phyloP scores from a whole-genome alignment of 1,284 basidiomycete species.

The Melampsora medusae region DNA sequence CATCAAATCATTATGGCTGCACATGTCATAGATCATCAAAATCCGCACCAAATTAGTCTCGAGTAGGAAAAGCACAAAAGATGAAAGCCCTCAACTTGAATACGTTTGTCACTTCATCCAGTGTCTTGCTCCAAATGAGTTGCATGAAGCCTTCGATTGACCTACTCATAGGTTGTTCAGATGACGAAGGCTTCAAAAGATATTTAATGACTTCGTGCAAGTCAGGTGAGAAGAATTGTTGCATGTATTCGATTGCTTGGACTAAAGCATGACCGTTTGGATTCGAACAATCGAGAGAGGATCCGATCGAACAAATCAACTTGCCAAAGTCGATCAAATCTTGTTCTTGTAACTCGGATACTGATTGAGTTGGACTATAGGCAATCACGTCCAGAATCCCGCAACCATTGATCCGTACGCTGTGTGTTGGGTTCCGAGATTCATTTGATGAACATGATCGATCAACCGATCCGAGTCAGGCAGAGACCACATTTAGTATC shows the following conservation, averaged over 20 bases:
- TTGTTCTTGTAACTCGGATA: conserved; percentile 69
- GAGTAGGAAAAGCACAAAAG: conserved; percentile 23
- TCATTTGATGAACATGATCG: conserved; percentile 43
- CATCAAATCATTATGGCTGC: conserved; percentile 64
- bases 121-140: conserved; percentile 70
- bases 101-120: conserved; percentile 79
- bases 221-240: conserved; percentile 73
- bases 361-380: conserved; percentile 68
- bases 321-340: conserved; percentile 83
- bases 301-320: conserved; percentile 74
- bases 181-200: conserved; percentile 70
- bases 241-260: conserved; percentile 74
- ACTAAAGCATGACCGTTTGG: conserved; percentile 61
- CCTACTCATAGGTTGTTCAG: conserved; percentile 56
- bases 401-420: conserved; percentile 75
- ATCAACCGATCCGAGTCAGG: conserved; percentile 24
- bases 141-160: conserved; percentile 75
- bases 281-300: conserved; percentile 46
- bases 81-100: conserved; percentile 63
- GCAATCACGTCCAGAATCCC: conserved; percentile 79
- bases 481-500: conserved; percentile 5
- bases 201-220: conserved; percentile 76
- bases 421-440: conserved; percentile 50
- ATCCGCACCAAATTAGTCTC: background rate
- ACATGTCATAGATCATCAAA: background rate